Base-by-base conservation (phyloP, 139 green algal genomes). In the Chlorokybus atmophyticus region DNA sequence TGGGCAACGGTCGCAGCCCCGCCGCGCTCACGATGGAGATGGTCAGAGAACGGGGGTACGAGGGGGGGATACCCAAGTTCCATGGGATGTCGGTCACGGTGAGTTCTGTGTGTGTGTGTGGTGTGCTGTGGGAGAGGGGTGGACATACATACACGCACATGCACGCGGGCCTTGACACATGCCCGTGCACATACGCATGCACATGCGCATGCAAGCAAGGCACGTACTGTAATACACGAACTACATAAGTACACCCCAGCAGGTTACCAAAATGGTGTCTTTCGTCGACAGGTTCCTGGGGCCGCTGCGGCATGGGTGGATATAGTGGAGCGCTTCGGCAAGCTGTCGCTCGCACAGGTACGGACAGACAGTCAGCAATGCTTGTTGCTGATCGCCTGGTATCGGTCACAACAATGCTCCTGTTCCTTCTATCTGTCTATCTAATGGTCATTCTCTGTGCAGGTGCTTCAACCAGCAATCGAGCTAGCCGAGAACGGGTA, bases 391-490 rank as follows among this genome's bases (percentile, higher is more conserved):
- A 19, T 50, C 30, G 39, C n/a, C 7, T 40, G 4, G 21, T 68
- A 53, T 53, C 52, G 27, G 19, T 47, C 24, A 24, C 26, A 30
- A 8, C 50, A 26, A 17, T 41, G 7, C 4, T 31, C 2, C 21
- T 55, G 39, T 17, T 17, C 48, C 39, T n/a, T 47, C 19, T n/a
- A n/a, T n/a, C n/a, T n/a, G n/a, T n/a, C n/a, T n/a, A n/a, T n/a
- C n/a, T n/a, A n/a, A n/a, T 47, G 17, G 39, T n/a, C 39, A 47
- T 47, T n/a, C n/a, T n/a, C n/a, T n/a, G n/a, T n/a, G n/a, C n/a
- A 86, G 60, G 64, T 85, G 4, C 57, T 87, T 39, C 51, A 64
- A 32, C 80, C 80, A 31, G 80, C 80, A 1, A 82, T 85, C 10
- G 67, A 84, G 65, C 67, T 87, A 27, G 79, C 74, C 7, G 77